Evolutionary conservation across 306 rosid species (phyloP).

Genomic region (Pyrus communis): DNA sequence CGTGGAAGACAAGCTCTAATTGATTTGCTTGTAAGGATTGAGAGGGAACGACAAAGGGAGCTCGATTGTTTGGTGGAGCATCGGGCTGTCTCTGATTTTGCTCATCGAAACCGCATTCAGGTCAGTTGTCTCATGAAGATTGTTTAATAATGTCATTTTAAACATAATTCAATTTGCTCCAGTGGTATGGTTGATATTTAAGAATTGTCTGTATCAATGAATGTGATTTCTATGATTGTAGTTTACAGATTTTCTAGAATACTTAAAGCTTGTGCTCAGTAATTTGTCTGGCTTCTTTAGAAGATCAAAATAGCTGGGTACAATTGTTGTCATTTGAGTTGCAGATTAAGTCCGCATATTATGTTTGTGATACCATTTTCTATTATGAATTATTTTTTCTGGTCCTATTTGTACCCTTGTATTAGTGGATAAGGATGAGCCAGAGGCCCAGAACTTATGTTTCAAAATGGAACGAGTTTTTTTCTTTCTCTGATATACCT

Average conservation of each 20-base stretch:
- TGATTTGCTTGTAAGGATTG: conserved; percentile 87
- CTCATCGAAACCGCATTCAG: conserved; percentile 98
- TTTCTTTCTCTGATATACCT: neutral
- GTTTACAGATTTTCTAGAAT: neutral
- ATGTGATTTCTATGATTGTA: neutral
- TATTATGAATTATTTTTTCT: neutral
- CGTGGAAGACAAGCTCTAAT: conserved; percentile 96
- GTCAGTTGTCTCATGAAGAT: conserved; percentile 38
- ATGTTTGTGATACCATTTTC: neutral
- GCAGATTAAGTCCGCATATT: neutral
- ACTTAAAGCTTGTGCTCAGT: neutral
- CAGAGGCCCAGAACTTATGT: neutral
- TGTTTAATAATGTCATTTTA: neutral
- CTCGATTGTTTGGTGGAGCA: conserved; percentile 91
- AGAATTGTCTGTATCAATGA: neutral
- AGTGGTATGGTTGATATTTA: neutral
- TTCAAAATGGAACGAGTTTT: neutral
- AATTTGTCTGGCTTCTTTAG: neutral
- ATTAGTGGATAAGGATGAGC: neutral
- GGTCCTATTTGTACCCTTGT: neutral
- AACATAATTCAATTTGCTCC: neutral
- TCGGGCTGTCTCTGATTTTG: conserved; percentile 98
- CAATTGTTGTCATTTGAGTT: neutral
- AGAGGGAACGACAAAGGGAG: conserved; percentile 91
- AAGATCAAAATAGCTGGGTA: neutral